Base-by-base conservation (phyloP, 139 green algal species). In the Eudorina sp. region DNA sequence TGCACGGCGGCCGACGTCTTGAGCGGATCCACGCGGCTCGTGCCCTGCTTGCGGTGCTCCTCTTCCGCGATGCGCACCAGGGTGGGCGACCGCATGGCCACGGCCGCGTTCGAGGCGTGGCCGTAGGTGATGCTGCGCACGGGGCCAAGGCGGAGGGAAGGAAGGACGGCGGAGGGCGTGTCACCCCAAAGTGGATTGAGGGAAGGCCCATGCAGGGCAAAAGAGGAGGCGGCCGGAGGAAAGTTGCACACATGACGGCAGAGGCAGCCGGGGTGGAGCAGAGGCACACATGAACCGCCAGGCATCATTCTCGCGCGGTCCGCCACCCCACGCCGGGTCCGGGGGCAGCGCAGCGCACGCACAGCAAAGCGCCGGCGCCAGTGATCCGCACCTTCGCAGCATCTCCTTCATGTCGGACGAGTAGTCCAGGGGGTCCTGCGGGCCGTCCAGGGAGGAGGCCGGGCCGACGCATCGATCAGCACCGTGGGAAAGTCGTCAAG, bases 371-470 rank as follows among this genome's bases (percentile, higher is more conserved):
- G n/a, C n/a, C n/a, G n/a, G n/a, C 8, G 29, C 7, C 64, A 16
- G 3, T 73, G 64, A 4, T 43, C 36, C 53, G 2, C 55, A 84
- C 77, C 77, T 84, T 11, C 77, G 77, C 77, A 84, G 77, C 77
- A 84, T 84, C 53, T 84, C 77, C 77, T 84, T 84, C 46, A 84
- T 84, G 36, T 84, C 77, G 38, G 77, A 84, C 4, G 53, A 73
- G 19, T 84, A 84, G 55, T 84, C 77, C 36, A 84, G 77, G 0
- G 77, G 77, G 77, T 84, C 77, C 77, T 84, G 77, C 55, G 55
- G 27, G n/a, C n/a, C n/a, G n/a, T n/a, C n/a, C n/a, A n/a, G n/a
- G n/a, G n/a, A n/a, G n/a, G n/a, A n/a, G n/a, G n/a, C n/a, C n/a
- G n/a, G n/a, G n/a, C n/a, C n/a, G n/a, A n/a, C n/a, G n/a, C n/a